Evolutionary conservation across 129 eudicot genomes (phyloP).

Genomic region (Calendula officinalis): DNA sequence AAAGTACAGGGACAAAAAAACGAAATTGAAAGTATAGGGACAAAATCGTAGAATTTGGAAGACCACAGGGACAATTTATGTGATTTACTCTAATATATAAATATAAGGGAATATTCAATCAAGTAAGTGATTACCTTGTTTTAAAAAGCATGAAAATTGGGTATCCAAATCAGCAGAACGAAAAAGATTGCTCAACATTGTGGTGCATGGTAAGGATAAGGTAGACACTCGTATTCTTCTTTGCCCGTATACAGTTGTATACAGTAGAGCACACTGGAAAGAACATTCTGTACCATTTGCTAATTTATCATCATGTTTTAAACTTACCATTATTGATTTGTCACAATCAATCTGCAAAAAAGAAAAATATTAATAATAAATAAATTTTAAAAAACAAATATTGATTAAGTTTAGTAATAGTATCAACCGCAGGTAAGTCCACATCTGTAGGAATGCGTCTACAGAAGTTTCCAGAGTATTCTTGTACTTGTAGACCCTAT

Average conservation of each 20-base stretch:
- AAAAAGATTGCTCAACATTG: constrained; percentile 71
- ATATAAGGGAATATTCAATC: not conserved
- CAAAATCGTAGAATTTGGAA: no score
- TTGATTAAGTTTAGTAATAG: no score
- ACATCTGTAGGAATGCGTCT: constrained; percentile 87
- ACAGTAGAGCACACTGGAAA: constrained; percentile 91
- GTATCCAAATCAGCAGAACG: constrained; percentile 90
- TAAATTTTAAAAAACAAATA: no score
- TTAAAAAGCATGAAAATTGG: constrained; percentile 78
- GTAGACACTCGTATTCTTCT: constrained; percentile 89
- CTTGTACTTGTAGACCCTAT: constrained; percentile 94
- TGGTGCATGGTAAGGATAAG: constrained; percentile 80
- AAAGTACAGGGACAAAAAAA: not conserved
- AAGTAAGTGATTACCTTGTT: constrained; percentile 55
- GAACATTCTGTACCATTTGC: constrained; percentile 71
- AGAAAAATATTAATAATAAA: no score
- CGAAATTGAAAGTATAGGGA: not conserved
- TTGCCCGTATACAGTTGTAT: constrained; percentile 83
- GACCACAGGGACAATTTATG: no score
- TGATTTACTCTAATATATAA: no score
- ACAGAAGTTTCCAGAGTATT: constrained; percentile 87
- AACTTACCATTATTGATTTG: constrained; percentile 65
- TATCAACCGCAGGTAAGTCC: constrained; percentile 73
- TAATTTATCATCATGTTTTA: constrained; percentile 73
- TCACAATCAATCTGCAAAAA: constrained; percentile 80